A percentile compares a stretch with the other conserved stretches of the same genome.
phyloP scores from a whole-genome alignment of 2,329 filamentous ascomycete species.

The Aureobasidium vineae region DNA sequence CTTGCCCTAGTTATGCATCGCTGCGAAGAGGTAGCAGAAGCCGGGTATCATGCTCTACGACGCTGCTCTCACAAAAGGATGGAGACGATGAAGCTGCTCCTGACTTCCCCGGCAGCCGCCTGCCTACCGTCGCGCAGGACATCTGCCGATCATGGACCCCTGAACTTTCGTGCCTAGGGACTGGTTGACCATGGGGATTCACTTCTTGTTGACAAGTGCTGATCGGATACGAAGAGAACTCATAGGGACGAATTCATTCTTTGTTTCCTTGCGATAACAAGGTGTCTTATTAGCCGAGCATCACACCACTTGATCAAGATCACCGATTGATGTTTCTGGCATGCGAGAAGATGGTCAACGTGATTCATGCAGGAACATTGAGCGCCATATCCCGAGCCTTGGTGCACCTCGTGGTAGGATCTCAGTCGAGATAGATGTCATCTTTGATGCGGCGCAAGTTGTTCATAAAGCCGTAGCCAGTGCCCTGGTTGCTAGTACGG shows the following conservation, averaged over 20 bases:
- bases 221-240: neutral
- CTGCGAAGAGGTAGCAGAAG: neutral
- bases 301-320: neutral
- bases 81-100: neutral
- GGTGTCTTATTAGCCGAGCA: neutral
- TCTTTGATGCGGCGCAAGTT: conserved; percentile 54
- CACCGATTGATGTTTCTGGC: neutral
- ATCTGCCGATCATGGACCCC: conserved; percentile 2
- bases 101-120: conserved; percentile 4
- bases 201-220: neutral
- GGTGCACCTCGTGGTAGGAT: neutral
- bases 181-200: neutral
- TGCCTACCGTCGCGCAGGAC: neutral
- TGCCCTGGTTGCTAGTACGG: conserved; percentile 39
- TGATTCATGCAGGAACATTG: neutral
- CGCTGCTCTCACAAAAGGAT: neutral
- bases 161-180: neutral
- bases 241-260: too few relatives aligned
- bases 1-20: neutral
- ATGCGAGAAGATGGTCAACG: neutral
- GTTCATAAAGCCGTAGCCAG: conserved; percentile 52
- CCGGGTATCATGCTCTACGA: neutral
- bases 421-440: conserved; percentile 53
- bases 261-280: neutral
- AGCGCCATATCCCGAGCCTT: neutral